Evolutionary conservation across 768 basidiomycete species (phyloP).

Genomic region (Boletus insuetus): DNA sequence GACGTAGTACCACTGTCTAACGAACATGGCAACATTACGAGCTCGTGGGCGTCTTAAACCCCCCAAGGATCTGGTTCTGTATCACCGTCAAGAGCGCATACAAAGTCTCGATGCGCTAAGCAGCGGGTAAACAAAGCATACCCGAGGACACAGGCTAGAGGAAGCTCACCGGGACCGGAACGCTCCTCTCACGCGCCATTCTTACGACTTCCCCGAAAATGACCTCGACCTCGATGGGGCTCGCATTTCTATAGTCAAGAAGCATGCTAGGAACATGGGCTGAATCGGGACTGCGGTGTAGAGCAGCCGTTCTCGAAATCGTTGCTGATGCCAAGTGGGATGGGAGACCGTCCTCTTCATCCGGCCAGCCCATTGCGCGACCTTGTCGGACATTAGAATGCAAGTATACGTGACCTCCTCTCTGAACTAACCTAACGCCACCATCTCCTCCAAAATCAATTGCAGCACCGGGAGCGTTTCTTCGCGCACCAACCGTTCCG

Average conservation of each 20-base stretch:
- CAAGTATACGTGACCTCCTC: background rate
- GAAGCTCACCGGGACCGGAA: slow-evolving; percentile 14
- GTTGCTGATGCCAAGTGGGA: slow-evolving; percentile 39
- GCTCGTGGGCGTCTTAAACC: slow-evolving; percentile 10
- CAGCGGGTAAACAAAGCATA: background rate
- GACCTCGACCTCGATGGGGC: slow-evolving; percentile 65
- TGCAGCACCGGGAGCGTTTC: slow-evolving; percentile 48
- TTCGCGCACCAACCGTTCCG: slow-evolving; percentile 39
- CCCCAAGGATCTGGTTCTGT: slow-evolving; percentile 58
- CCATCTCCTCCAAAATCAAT: slow-evolving; percentile 45
- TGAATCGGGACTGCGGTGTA: slow-evolving; percentile 43
- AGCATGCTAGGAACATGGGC: slow-evolving; percentile 60
- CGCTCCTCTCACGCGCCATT: slow-evolving; percentile 14
- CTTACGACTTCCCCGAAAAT: slow-evolving; percentile 54
- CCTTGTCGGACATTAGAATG: slow-evolving; percentile 10
- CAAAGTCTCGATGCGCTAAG: slow-evolving; percentile 59
- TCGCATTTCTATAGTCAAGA: slow-evolving; percentile 46
- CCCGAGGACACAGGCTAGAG: background rate
- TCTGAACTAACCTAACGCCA: slow-evolving; percentile 36
- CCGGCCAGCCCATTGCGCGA: slow-evolving; percentile 38
- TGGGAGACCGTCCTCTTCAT: slow-evolving; percentile 45
- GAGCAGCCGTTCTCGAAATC: slow-evolving; percentile 37
- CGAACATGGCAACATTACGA: background rate
- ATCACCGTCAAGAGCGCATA: slow-evolving; percentile 58
- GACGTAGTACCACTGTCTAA: background rate